Evolutionary conservation across 768 basidiomycete genomes (phyloP), one percentile per base, ranked within the genome.

Genomic region (Sutorius australiensis): DNA sequence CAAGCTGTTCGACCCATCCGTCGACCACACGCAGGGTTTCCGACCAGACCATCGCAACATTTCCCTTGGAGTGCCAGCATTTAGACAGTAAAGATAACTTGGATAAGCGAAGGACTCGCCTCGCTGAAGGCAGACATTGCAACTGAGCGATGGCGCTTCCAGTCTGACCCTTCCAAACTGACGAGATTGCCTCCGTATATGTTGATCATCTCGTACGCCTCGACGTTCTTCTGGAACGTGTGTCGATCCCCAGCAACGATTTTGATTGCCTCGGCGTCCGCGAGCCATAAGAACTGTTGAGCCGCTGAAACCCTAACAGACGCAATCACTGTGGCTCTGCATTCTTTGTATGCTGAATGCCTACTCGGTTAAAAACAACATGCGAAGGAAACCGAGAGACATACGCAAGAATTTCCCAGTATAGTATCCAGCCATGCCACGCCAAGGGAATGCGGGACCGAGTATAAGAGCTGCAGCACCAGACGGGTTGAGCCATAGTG

Each of bases 91-190:
- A 21, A 0, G 30, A 1, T 9, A 28, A 19, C 44, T 16, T 14
- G 24, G 13, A 14, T 9, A 14, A n/a, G 24, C 32, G 16, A 37
- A 17, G 24, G 11, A 30, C 62, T 44, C 50, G 68, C 79, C 65
- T 80, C 80, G 42, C 73, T 78, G 62, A 81, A 81, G 0, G 80
- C 80, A 10, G 76, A 73, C 48, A 75, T 78, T 19, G 77, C 67
- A 0, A 77, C 67, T 10, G 60, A 63, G 39, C 77, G 69, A 55
- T 80, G 78, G 2, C 76, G 68, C 46, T 75, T 75, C 79, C 79
- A 81, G n/a, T 75, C 72, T 0, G 70, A 48, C 6, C 72, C 76
- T 46, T 77, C 78, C 0, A 62, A 59, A 5, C 73, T 71, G 24
- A 80, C 58, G 3, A 82, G 50, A 57, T 77, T 80, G 19, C 51